Base-by-base conservation (phyloP, 108 stramenopile species). In the Skeletonema costatum region DNA sequence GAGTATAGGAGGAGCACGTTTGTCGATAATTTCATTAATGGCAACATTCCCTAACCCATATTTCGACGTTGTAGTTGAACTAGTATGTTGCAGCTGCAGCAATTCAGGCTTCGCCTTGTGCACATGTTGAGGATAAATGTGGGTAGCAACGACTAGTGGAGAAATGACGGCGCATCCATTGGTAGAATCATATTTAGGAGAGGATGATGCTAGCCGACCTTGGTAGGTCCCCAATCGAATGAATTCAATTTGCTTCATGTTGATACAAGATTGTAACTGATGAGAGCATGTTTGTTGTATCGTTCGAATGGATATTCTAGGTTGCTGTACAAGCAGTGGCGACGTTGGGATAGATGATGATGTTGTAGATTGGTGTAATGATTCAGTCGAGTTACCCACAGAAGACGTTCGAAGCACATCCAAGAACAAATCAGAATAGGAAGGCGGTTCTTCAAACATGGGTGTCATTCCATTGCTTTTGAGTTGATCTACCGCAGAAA, bases 161-260 rank as follows among this genome's bases (percentile, higher is more conserved):
- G 93, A 92, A 66, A 96, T 96, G 10, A 96, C 96, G 5, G 96
- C 88, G 48, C 96, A 96, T 0, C 96, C 96, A 68, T 96, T 96
- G 21, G 92, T 94, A 21, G 92, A 93, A 46, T 88, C 86, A 50
- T 70, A 77, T 62, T 59, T 53, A 25, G 81, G 70, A 33, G 64
- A 67, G 33, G 65, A 71, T 14, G 60, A 30, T 6, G 81, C 68
- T 12, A 85, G 32, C 44, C 91, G 85, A 14, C 96, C 96, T 81
- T 96, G 96, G 51, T 92, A 93, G 33, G 96, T 94, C 7, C 61
- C 51, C 25, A 96, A 82, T 30, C 76, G 64, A 42, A 86, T 85
- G 25, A 94, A 73, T 68, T 86, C 79, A 66, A 93, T 92, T 39
- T 73, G 76, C 25, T 86, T 88, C 30, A 66, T 53, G 17, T 81